Evolutionary conservation across 106 monocot species (phyloP).

Genomic region (Dioscorea dumetorum): DNA sequence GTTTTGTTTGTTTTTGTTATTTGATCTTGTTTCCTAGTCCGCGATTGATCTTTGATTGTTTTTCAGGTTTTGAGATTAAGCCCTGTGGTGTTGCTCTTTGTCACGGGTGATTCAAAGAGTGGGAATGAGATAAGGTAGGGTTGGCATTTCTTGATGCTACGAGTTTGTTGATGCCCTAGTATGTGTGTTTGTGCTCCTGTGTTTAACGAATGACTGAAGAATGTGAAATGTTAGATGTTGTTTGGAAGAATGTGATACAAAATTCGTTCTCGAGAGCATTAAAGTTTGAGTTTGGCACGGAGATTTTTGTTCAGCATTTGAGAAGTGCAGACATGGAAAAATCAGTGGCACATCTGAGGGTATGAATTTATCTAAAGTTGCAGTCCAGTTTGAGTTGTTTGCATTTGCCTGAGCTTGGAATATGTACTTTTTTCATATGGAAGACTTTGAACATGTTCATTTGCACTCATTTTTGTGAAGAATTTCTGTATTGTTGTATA

Average conservation of each 20-base stretch:
- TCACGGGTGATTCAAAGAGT: conserved; percentile 19
- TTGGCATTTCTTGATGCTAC: background rate
- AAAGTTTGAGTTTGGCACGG: conserved; percentile 43
- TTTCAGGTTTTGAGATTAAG: conserved; percentile 39
- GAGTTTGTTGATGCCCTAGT: background rate
- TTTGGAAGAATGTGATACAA: conserved; percentile 14
- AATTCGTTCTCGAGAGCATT: conserved; percentile 45
- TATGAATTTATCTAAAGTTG: background rate
- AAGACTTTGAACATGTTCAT: background rate
- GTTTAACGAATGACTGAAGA: background rate
- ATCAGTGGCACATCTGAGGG: conserved; percentile 25
- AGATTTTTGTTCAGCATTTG: conserved; percentile 38
- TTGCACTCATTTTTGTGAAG: no score
- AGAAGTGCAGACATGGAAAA: conserved; percentile 33
- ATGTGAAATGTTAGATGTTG: background rate
- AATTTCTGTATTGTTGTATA: no score
- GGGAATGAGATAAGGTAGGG: conserved; percentile 29
- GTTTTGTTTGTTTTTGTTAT: background rate
- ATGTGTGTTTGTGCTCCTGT: background rate
- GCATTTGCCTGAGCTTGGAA: background rate
- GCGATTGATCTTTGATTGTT: background rate
- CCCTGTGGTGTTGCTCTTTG: conserved; percentile 32
- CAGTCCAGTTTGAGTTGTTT: background rate
- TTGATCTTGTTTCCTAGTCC: background rate
- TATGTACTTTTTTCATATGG: background rate